Evolutionary conservation across 1,284 basidiomycete species (phyloP), one percentile per base, ranked within the genome.

Genomic region (Heterobasidion occidentale): DNA sequence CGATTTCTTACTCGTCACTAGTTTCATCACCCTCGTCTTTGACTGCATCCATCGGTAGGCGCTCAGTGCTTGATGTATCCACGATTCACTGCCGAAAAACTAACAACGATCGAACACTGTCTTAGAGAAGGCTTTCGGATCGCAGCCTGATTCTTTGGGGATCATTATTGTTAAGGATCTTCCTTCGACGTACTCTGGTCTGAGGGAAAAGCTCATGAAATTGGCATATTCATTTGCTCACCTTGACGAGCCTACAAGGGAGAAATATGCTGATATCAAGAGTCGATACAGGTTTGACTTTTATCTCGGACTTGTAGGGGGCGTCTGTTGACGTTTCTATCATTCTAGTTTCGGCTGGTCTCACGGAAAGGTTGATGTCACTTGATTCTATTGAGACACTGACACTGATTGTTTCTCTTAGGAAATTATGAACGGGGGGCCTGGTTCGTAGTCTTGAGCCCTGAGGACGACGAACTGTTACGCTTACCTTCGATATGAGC

Each of bases 401-500:
- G 11, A 42, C n/a, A n/a, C 38, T 42, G 38, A 42, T 12, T n/a
- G 38, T 42, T 42, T 42, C 12, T 42, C 2, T 15, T 57, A 90
- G 86, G 94, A 97, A 77, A 84, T 94, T 45, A 96, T 96, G 93
- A 96, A 96, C 64, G 93, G 93, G 34, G 87, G 83, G 65, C 90
- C 88, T 63, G 80, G 90, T 88, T 62, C 62, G 65, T 55, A 42
- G 19, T 33, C 6, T 14, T 9, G 20, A 9, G 48, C 6, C 15
- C 57, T 2, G 20, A 56, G 46, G 49, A 44, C 33, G 44, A 38
- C 44, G 19, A 50, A 5, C 27, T 6, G 27, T 27, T 27, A 27
- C 12, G 17, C 27, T 56, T 6, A 19, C 17, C 14, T 36, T 20
- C 11, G 15, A 17, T 17, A 0, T 27, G 27, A 53, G 34, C 54